These are phyloP conservation scores for Curvularia verruculosa DNA, from an alignment of 2,329 filamentous ascomycete species.

Conservation along the genomic window DNA sequence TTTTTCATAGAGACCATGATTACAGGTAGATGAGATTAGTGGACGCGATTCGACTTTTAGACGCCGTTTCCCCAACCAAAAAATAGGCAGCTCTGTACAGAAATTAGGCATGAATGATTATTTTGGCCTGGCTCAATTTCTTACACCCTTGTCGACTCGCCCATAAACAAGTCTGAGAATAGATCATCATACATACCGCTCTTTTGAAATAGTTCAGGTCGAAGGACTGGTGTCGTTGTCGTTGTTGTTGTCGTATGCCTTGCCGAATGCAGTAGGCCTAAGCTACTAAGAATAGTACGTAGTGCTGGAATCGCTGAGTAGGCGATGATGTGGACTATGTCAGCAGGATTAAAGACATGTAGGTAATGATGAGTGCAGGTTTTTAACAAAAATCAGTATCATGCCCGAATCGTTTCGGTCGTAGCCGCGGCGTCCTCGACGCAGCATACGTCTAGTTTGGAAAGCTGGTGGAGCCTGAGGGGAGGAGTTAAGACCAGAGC, in stretches of 20 bases:
- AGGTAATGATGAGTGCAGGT: background rate
- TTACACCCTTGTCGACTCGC: constrained; percentile 6
- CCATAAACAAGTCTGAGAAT: constrained; percentile 17
- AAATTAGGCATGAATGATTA: background rate
- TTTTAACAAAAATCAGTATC: background rate
- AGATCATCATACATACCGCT: constrained; percentile 27
- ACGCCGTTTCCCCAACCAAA: background rate
- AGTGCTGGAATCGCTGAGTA: constrained; percentile 15
- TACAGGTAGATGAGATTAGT: background rate
- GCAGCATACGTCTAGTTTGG: background rate
- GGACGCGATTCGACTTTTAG: background rate
- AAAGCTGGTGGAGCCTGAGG: background rate
- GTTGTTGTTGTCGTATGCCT: constrained; percentile 12
- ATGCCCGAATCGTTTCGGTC: background rate
- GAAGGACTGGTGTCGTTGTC: constrained; percentile 3
- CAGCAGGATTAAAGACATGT: constrained; percentile 9
- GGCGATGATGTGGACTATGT: constrained; percentile 13
- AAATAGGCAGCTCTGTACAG: background rate
- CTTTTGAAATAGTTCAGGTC: constrained; percentile 14
- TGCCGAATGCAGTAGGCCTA: constrained; percentile 12
- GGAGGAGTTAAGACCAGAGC: background rate
- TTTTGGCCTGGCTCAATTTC: background rate
- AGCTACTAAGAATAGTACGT: constrained; percentile 24
- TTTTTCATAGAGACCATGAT: background rate
- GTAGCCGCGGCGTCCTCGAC: background rate